Base-by-base conservation (phyloP, 108 stramenopile genomes). In the Skeletonema tropicum region DNA sequence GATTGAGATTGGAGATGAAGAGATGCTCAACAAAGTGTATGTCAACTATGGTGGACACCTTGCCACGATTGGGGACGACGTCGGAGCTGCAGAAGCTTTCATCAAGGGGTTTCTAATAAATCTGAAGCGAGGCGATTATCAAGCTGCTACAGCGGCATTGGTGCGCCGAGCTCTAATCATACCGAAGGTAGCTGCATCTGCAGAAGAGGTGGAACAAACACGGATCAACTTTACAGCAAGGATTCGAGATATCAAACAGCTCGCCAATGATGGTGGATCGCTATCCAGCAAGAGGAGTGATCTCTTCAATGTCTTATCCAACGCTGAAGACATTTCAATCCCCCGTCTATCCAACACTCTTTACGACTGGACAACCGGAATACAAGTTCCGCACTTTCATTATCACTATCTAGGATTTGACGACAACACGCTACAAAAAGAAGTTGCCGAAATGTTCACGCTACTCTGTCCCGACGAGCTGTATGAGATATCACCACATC, bases 361-460 rank as follows among this genome's bases (percentile, higher is more conserved):
- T 45, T 35, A 21, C 15, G 32, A 62, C n/a, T 69, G 46, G 66
- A 68, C 67, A 41, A 63, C 13, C 12, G 41, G 35, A 2, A 57
- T 80, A 1, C 73, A 80, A 46, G 30, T 68, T 8, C 79, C 73
- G 1, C 79, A 68, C 39, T 80, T 80, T 5, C 55, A 69, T 57
- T 57, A 75, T 36, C 73, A 80, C 30, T 80, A 74, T 29, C 48
- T 68, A 6, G 79, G 79, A 23, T 80, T 57, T 48, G 58, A 80
- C 15, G 79, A 79, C 31, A 41, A 67, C 33, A 48, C 60, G 5
- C 33, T 74, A 21, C 45, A 68, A 15, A 46, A 69, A 41, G 36
- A 35, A 14, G 73, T 74, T 3, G 39, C 64, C 38, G 15, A 41
- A 0, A 68, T 80, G 66, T 69, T 80, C 21, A 29, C 79, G 13